phyloP scores from a whole-genome alignment of 83 land plant genomes.

The Isoetes engelmannii region DNA sequence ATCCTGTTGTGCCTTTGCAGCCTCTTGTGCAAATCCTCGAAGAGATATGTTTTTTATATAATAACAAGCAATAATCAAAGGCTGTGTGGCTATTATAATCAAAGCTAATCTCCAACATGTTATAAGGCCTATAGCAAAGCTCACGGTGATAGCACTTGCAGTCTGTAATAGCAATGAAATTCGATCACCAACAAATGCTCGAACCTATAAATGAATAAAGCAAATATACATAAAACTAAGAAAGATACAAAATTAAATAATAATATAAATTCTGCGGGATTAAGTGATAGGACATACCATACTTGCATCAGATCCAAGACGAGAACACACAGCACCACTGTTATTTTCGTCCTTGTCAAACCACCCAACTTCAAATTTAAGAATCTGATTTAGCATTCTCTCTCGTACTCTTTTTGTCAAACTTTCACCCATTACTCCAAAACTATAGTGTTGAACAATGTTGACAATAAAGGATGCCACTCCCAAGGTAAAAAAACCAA shows the following conservation, averaged over 20 bases:
- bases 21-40: conserved; percentile 1
- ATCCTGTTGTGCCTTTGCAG: conserved; percentile 14
- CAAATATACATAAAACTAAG: not conserved
- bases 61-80: conserved; percentile 19
- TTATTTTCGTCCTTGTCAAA: conserved; percentile 5
- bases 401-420: conserved; percentile 5
- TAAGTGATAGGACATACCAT: conserved; percentile 3
- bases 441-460: conserved; percentile 10
- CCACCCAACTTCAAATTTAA: conserved; percentile 9
- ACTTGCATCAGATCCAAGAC: conserved; percentile 3
- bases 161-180: conserved; percentile 21
- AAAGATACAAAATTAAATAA: not conserved
- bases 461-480: conserved; percentile 12
- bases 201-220: conserved; percentile 11
- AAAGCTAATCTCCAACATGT: conserved; percentile 21
- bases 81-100: conserved; percentile 19
- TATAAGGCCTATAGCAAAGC: conserved; percentile 5
- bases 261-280: not conserved
- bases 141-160: conserved; percentile 1
- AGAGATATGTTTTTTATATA: conserved; percentile 7
- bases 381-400: conserved; percentile 1
- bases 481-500: not conserved
- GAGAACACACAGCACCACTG: conserved; percentile 6
- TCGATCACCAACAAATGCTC: conserved; percentile 25
- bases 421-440: not conserved